Evolutionary conservation across 768 basidiomycete species (phyloP), one percentile per base, ranked within the genome.

Genomic region (Mycena latifolia): DNA sequence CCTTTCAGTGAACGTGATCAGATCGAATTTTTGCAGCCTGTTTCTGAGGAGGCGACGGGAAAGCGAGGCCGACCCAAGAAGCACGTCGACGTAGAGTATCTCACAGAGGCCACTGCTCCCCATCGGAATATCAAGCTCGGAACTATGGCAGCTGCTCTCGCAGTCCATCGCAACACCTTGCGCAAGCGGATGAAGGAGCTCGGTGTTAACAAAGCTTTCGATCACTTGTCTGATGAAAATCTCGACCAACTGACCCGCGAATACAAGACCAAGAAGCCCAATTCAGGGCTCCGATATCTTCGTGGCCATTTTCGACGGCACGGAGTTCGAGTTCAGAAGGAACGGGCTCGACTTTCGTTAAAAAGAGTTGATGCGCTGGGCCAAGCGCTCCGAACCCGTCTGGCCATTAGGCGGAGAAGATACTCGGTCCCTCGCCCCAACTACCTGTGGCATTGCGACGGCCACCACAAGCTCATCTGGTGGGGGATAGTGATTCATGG

Each of bases 1-100:
- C n/a, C n/a, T 11, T n/a, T 27, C 50, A 61, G 60, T 53, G 60
- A 61, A 9, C 12, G 50, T 4, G 60, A 61, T 33, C 14, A 54
- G 0, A 54, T 61, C 15, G 43, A 24, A 0, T 17, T 61, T 1
- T 15, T 61, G 18, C 3, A 53, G 24, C 60, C 60, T 4, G 60
- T 61, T 5, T 22, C 22, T 22, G 43, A n/a, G 43, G 37, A 17
- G 12, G 10, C 0, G 6, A 9, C 12, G 4, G 37, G 37, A 8
- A 12, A 39, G 4, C 37, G 8, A 3, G 37, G 37, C 4, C 17
- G 37, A 9, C 37, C 37, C 17, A 12, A 39, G 37, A 39, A 39
- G 37, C 6, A 39, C 37, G 15, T 39, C 15, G 37, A 62, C 33
- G n/a, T 52, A 4, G 8, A 31, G 5, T 55, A 47, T 33, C 37